A percentile compares a stretch with the other conserved stretches of the same genome.
Conservation (phyloP, 2,329 filamentous ascomycete genomes). For the Talaromyces sp. region DNA sequence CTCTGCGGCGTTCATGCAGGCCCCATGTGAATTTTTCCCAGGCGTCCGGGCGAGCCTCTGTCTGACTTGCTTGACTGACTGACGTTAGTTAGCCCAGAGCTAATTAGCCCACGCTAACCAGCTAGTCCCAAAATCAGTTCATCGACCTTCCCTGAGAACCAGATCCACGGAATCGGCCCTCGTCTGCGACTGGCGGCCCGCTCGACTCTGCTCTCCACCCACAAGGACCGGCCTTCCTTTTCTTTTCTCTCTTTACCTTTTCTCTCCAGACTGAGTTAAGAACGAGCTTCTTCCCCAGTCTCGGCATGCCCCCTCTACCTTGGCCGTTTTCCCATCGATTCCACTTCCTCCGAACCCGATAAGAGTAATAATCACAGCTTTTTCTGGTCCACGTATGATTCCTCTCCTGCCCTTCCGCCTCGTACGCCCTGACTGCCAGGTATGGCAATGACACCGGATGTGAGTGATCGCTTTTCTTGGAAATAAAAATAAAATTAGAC, state of each 20-base stretch:
- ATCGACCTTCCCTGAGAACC: constrained; percentile 4
- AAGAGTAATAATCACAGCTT: background rate
- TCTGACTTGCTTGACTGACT: background rate
- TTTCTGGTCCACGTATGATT: background rate
- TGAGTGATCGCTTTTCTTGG: constrained; percentile 6
- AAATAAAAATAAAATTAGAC: too few relatives aligned
- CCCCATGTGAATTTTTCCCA: background rate
- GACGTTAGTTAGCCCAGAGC: background rate
- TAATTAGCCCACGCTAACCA: background rate
- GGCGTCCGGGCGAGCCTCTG: background rate
- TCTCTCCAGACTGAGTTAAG: background rate
- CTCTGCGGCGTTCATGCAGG: background rate
- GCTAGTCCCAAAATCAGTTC: background rate
- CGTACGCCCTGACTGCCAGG: background rate
- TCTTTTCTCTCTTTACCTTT: background rate
- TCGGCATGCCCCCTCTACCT: background rate
- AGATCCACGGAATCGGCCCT: constrained; percentile 12
- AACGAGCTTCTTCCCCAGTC: background rate
- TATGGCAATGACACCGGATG: constrained; percentile 13
- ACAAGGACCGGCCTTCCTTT: background rate
- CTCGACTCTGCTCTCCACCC: background rate
- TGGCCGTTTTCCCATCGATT: background rate
- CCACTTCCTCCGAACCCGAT: background rate
- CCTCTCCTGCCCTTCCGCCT: background rate
- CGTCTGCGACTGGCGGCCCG: background rate